phyloP scores from a whole-genome alignment of 2,329 filamentous ascomycete species.

The Alternaria consortialis region DNA sequence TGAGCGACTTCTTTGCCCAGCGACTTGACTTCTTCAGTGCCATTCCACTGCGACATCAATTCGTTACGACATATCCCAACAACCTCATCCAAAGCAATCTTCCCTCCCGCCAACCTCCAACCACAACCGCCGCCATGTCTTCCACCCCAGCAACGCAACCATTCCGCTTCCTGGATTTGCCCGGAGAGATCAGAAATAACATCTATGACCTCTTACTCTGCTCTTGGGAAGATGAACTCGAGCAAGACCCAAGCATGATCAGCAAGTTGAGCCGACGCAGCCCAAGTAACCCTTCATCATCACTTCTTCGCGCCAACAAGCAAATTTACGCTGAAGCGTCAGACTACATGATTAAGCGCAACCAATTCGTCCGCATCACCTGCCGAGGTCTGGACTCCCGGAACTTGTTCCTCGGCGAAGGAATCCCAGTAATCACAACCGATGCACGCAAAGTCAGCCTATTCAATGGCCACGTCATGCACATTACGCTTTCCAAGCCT shows the following conservation, averaged over 20 bases:
- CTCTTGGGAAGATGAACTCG: constrained; percentile 34
- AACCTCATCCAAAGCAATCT: constrained; percentile 5
- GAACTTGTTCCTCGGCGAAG: constrained; percentile 30
- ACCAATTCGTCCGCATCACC: constrained; percentile 38
- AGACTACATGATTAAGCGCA: constrained; percentile 41
- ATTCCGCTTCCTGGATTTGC: constrained; percentile 40
- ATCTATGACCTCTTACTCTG: constrained; percentile 38
- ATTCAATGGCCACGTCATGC: constrained; percentile 39
- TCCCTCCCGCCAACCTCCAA: neutral
- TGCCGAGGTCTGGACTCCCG: constrained; percentile 34
- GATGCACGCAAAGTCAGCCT: constrained; percentile 24
- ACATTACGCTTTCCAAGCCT: constrained; percentile 37
- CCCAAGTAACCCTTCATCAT: constrained; percentile 28
- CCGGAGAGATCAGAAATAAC: constrained; percentile 38
- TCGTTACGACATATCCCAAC: constrained; percentile 14
- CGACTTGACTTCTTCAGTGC: constrained; percentile 14
- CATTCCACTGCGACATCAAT: constrained; percentile 10
- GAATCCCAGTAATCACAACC: constrained; percentile 32
- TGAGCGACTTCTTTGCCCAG: constrained; percentile 23
- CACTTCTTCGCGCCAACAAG: constrained; percentile 37
- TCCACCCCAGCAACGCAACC: constrained; percentile 21
- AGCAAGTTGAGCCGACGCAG: constrained; percentile 31
- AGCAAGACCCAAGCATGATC: constrained; percentile 23
- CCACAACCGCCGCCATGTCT: constrained; percentile 24
- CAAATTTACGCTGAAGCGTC: constrained; percentile 40